These are phyloP conservation scores for Podospora appendiculata DNA, from an alignment of 495 filamentous ascomycete genomes.

Conservation along the genomic window DNA sequence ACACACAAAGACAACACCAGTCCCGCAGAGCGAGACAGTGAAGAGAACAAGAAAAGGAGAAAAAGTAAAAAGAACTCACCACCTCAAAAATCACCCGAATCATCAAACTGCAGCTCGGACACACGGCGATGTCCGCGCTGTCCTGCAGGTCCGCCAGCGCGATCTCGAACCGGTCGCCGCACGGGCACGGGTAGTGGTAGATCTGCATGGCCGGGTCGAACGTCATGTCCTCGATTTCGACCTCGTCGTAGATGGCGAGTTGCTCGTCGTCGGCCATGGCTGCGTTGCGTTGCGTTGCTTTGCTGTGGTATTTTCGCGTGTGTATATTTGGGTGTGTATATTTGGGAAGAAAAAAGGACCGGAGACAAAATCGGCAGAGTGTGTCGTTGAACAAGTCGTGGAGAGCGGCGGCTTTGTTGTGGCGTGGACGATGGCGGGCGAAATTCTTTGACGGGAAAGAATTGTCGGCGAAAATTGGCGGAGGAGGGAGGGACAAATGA, in stretches of 20 bases:
- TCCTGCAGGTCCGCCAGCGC: constrained; percentile 75
- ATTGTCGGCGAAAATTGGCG: too few species aligned
- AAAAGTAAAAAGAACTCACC: constrained; percentile 40
- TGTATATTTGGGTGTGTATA: background rate
- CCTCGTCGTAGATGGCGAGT: constrained; percentile 86
- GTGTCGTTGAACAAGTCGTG: too few species aligned
- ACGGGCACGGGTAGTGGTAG: constrained; percentile 94
- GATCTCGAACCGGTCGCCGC: constrained; percentile 96
- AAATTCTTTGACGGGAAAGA: too few species aligned
- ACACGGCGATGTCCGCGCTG: constrained; percentile 86
- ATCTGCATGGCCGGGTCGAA: constrained; percentile 75
- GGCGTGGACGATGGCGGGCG: too few species aligned
- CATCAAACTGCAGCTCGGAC: constrained; percentile 94
- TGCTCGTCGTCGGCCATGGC: constrained; percentile 60
- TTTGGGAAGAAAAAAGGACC: too few species aligned
- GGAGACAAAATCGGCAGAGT: too few species aligned
- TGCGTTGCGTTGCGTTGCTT: background rate
- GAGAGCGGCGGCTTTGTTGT: too few species aligned
- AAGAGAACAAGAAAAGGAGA: background rate
- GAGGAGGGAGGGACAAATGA: too few species aligned
- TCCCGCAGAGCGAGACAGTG: too few species aligned
- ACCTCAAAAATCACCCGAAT: constrained; percentile 88
- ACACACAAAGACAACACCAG: background rate
- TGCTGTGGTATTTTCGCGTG: background rate
- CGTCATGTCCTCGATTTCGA: constrained; percentile 99